Conservation (phyloP, 306 rosid genomes). For the Cicer judaicum region DNA sequence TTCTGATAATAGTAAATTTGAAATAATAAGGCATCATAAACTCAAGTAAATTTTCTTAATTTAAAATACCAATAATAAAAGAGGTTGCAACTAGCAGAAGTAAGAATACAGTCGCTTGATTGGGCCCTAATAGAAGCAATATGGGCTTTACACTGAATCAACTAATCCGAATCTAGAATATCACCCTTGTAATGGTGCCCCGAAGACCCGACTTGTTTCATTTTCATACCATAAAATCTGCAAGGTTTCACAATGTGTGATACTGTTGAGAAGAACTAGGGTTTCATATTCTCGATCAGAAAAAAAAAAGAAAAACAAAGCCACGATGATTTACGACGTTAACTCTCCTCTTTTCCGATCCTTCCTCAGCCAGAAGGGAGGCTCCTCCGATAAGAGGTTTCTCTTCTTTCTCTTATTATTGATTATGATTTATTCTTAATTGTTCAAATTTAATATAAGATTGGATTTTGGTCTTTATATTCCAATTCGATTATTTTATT, state of each 20-base stretch:
- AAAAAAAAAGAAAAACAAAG: slow-evolving; percentile 1
- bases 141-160: neutral
- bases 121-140: no score
- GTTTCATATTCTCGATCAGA: slow-evolving; percentile 40
- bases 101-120: no score
- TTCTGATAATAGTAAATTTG: no score
- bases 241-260: neutral
- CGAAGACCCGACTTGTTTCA: neutral
- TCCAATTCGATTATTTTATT: neutral
- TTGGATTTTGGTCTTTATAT: neutral
- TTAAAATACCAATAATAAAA: no score
- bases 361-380: slow-evolving; percentile 99
- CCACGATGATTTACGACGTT: slow-evolving; percentile 88
- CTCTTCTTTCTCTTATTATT: neutral
- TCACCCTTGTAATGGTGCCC: neutral
- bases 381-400: slow-evolving; percentile 93
- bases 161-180: neutral
- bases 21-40: no score
- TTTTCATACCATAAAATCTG: slow-evolving; percentile 4
- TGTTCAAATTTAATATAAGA: neutral
- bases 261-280: slow-evolving; percentile 45
- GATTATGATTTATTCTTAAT: neutral
- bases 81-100: no score
- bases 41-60: no score
- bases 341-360: slow-evolving; percentile 97